Evolutionary conservation across 208 protist species (phyloP).

Genomic region (Tetramitus jugosus): DNA sequence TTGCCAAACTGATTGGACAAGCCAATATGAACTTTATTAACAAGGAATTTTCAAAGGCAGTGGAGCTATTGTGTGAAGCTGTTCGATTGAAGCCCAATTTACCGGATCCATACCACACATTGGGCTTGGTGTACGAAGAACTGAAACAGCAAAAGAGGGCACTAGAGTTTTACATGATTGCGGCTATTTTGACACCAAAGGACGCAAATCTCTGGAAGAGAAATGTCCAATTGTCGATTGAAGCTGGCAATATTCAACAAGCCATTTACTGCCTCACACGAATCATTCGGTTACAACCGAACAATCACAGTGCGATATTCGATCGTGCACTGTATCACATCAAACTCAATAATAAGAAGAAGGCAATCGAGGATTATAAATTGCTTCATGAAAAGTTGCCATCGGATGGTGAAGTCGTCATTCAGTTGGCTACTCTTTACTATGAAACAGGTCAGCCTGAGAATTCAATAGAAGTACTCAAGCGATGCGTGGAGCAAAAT

Average conservation of each 20-base stretch:
- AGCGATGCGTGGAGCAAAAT: not conserved
- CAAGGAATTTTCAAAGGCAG: slow-evolving; percentile 28
- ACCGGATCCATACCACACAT: slow-evolving; percentile 36
- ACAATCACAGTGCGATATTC: slow-evolving; percentile 24
- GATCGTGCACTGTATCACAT: not conserved
- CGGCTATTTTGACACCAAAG: slow-evolving; percentile 30
- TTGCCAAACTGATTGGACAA: slow-evolving; percentile 32
- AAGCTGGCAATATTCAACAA: slow-evolving; percentile 27
- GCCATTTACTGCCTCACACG: slow-evolving; percentile 34
- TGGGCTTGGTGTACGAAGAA: slow-evolving; percentile 41
- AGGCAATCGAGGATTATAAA: slow-evolving; percentile 23
- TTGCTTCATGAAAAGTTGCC: slow-evolving; percentile 19
- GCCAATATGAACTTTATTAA: slow-evolving; percentile 32
- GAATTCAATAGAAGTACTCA: not conserved
- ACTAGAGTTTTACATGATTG: slow-evolving; percentile 38
- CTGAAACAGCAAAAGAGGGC: slow-evolving; percentile 33
- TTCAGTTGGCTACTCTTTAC: slow-evolving; percentile 5
- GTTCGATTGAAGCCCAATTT: slow-evolving; percentile 35
- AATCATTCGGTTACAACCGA: slow-evolving; percentile 22
- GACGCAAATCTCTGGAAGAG: slow-evolving; percentile 32
- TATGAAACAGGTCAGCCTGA: not conserved
- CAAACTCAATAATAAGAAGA: slow-evolving; percentile 12
- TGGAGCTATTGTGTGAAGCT: slow-evolving; percentile 33
- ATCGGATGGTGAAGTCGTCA: slow-evolving; percentile 16
- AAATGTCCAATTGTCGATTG: slow-evolving; percentile 25